These are phyloP conservation scores for Trametes cubensis DNA, from an alignment of 768 basidiomycete genomes.

Conservation along the genomic window DNA sequence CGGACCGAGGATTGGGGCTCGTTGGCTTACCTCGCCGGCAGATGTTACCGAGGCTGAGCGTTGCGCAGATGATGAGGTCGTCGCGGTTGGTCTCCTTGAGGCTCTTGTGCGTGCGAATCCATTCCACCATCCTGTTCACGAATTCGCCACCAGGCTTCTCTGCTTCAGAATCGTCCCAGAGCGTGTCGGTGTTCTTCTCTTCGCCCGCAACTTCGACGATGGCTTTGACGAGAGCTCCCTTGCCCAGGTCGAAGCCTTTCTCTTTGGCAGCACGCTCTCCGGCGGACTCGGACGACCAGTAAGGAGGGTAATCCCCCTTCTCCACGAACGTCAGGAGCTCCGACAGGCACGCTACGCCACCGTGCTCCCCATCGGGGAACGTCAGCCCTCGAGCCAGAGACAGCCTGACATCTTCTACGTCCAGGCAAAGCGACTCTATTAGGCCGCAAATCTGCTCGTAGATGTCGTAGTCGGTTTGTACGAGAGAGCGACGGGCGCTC, in stretches of 20 bases:
- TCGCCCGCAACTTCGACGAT: constrained; percentile 86
- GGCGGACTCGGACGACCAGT: constrained; percentile 54
- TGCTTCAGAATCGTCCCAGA: constrained; percentile 70
- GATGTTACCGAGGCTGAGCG: constrained; percentile 81
- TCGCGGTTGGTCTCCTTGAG: constrained; percentile 51
- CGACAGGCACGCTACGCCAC: constrained; percentile 58
- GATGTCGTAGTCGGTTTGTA: constrained; percentile 69
- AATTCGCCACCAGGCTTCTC: constrained; percentile 68
- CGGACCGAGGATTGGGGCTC: constrained; percentile 8
- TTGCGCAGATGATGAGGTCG: constrained; percentile 83
- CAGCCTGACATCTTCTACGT: constrained; percentile 74
- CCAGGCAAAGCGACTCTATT: constrained; percentile 76
- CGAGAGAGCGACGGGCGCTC: constrained; percentile 46
- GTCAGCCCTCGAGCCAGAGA: constrained; percentile 68
- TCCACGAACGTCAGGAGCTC: constrained; percentile 77
- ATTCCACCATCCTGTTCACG: constrained; percentile 70
- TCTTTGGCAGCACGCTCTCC: constrained; percentile 60
- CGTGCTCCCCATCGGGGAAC: constrained; percentile 56
- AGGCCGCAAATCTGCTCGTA: constrained; percentile 76
- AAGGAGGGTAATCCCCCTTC: constrained; percentile 62
- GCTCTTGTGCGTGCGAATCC: constrained; percentile 64
- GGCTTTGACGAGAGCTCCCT: constrained; percentile 82
- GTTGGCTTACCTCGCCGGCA: constrained; percentile 64
- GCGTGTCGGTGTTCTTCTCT: constrained; percentile 71
- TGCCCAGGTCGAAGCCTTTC: constrained; percentile 78